phyloP scores from a whole-genome alignment of 805 yeast species.

The Cyberlindnera maritima region DNA sequence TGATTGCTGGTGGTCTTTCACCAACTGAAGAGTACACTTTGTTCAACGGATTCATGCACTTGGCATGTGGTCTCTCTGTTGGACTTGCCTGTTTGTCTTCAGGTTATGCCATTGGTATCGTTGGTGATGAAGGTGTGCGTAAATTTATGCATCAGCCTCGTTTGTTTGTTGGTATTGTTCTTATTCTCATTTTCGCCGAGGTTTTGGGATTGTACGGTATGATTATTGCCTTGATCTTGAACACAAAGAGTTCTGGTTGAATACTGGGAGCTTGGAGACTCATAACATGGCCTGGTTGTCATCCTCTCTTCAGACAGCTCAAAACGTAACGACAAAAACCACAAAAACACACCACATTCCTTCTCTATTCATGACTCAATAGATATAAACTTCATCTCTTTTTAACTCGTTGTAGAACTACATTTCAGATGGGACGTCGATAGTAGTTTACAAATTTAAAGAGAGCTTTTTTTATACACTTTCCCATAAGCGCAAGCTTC shows the following conservation, averaged over 20 bases:
- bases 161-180: slow-evolving; percentile 84
- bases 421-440: too few relatives aligned
- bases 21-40: slow-evolving; percentile 80
- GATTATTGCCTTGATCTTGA: slow-evolving; percentile 90
- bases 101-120: slow-evolving; percentile 95
- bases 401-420: too few relatives aligned
- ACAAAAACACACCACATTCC: not conserved
- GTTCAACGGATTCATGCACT: slow-evolving; percentile 96
- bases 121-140: slow-evolving; percentile 91
- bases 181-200: slow-evolving; percentile 87
- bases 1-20: slow-evolving; percentile 86
- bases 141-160: slow-evolving; percentile 86
- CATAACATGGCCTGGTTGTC: slow-evolving; percentile 2
- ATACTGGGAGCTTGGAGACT: too few relatives aligned
- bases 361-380: too few relatives aligned
- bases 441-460: not conserved
- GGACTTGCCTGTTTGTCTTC: slow-evolving; percentile 96
- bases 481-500: too few relatives aligned
- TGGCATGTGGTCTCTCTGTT: slow-evolving; percentile 92
- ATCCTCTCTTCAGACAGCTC: too few relatives aligned
- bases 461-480: not conserved
- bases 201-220: slow-evolving; percentile 90
- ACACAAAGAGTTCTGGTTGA: slow-evolving; percentile 79
- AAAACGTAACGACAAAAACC: too few relatives aligned
- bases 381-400: not conserved